Conservation (phyloP, 2,329 filamentous ascomycete genomes). For the Tolypocladium tropicale region DNA sequence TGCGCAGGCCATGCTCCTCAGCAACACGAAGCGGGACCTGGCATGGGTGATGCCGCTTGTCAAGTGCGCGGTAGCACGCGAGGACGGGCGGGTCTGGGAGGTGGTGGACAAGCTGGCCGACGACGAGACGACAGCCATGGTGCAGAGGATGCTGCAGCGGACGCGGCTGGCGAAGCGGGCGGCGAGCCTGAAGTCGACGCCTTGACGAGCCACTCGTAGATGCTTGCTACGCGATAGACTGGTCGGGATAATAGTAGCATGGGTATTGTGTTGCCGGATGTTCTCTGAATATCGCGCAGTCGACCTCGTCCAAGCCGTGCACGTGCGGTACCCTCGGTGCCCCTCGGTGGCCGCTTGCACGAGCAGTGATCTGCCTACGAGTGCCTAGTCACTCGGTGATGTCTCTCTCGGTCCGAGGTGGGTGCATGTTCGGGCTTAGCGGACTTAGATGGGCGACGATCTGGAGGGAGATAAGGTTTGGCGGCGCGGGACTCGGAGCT, state of each 20-base stretch:
- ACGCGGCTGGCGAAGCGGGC: conserved; percentile 6
- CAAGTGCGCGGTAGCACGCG: conserved; percentile 13
- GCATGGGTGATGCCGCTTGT: conserved; percentile 19
- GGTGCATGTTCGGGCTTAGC: not conserved
- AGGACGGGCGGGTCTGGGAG: conserved; percentile 22
- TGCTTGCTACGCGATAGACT: not conserved
- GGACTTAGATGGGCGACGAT: not conserved
- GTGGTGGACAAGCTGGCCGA: conserved; percentile 19
- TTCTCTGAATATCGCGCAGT: too few species aligned
- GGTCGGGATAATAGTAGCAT: not conserved
- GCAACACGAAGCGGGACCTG: conserved; percentile 5
- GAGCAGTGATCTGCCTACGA: too few species aligned
- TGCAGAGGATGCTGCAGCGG: conserved; percentile 15
- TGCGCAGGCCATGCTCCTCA: conserved; percentile 5
- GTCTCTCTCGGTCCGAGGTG: too few species aligned
- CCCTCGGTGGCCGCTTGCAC: too few species aligned
- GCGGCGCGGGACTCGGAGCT: too few species aligned
- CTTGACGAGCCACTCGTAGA: not conserved
- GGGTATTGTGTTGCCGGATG: not conserved
- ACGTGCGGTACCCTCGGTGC: not conserved
- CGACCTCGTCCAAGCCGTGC: too few species aligned
- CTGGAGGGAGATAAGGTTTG: not conserved
- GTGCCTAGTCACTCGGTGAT: too few species aligned
- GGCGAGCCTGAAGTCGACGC: not conserved
- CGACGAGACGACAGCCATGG: conserved; percentile 9